Conservation (phyloP, 1,284 basidiomycete species). For the Leccinum pachyderme region DNA sequence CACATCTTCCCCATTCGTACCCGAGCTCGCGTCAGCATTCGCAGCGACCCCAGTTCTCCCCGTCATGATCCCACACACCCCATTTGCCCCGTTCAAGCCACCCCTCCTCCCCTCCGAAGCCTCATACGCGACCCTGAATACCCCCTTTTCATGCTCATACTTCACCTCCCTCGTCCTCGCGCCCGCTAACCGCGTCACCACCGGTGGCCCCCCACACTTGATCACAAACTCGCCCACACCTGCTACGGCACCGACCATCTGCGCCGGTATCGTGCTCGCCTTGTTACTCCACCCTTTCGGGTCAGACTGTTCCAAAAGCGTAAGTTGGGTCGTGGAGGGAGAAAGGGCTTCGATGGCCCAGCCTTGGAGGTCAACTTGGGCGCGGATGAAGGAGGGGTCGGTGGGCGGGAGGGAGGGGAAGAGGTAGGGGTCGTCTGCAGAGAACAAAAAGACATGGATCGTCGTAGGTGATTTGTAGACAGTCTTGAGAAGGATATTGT, state of each 20-base stretch:
- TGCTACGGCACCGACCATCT: conserved; percentile 85
- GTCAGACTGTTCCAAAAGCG: conserved; percentile 94
- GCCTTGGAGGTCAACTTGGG: conserved; percentile 93
- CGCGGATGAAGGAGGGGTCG: conserved; percentile 81
- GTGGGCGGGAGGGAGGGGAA: conserved; percentile 78
- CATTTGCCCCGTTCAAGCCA: conserved; percentile 25
- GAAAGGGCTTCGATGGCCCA: conserved; percentile 97
- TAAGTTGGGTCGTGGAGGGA: conserved; percentile 92
- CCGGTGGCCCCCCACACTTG: conserved; percentile 91
- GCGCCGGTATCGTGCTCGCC: conserved; percentile 79
- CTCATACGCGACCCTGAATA: conserved; percentile 86
- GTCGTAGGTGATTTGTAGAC: conserved; percentile 96
- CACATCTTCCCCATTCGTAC: conserved; percentile 12
- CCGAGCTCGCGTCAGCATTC: conserved; percentile 2
- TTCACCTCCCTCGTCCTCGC: conserved; percentile 72
- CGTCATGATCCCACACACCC: conserved; percentile 11
- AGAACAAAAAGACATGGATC: conserved; percentile 95
- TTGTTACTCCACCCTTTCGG: conserved; percentile 98
- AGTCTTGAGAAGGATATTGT: conserved; percentile 89
- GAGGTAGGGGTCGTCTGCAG: conserved; percentile 83
- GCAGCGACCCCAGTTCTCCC: conserved; percentile 1
- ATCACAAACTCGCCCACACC: conserved; percentile 94
- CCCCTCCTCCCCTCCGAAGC: conserved; percentile 54
- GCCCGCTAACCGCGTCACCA: conserved; percentile 81
- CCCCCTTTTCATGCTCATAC: conserved; percentile 87